Evolutionary conservation across 495 filamentous ascomycete genomes (phyloP).

Genomic region (Aspergillus nanangensis): DNA sequence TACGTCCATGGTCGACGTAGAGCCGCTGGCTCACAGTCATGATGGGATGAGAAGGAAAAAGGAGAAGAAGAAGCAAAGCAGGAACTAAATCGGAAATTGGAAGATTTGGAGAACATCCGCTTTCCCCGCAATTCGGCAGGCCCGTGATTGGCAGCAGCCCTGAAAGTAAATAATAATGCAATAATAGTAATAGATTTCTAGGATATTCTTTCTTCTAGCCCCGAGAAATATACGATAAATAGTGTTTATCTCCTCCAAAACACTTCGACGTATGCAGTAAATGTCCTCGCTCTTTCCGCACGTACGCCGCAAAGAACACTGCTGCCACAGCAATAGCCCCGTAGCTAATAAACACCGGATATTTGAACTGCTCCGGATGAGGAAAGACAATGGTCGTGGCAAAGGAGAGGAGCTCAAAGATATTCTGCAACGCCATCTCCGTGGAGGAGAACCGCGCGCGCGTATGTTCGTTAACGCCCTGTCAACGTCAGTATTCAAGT

Average conservation of each 20-base stretch:
- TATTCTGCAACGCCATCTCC: slow-evolving; percentile 59
- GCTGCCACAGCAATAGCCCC: slow-evolving; percentile 46
- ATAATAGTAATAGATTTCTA: too few relatives aligned
- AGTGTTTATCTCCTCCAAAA: slow-evolving; percentile 7
- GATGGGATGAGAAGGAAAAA: background rate
- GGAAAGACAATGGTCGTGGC: slow-evolving; percentile 56
- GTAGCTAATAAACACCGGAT: slow-evolving; percentile 54
- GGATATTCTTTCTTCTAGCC: too few relatives aligned
- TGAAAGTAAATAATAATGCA: too few relatives aligned
- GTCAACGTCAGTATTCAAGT: background rate
- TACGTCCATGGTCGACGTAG: slow-evolving; percentile 2
- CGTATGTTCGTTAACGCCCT: slow-evolving; percentile 44
- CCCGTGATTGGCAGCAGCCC: slow-evolving; percentile 3
- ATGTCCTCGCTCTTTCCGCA: slow-evolving; percentile 57
- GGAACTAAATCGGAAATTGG: background rate
- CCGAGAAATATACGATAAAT: too few relatives aligned
- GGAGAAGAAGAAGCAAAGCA: background rate
- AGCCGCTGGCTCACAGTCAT: background rate
- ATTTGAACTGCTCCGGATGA: slow-evolving; percentile 54
- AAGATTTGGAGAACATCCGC: background rate
- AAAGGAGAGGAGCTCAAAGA: slow-evolving; percentile 62
- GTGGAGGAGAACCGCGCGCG: slow-evolving; percentile 59
- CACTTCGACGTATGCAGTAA: slow-evolving; percentile 48
- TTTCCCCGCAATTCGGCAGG: slow-evolving; percentile 8
- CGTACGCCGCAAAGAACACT: slow-evolving; percentile 50